Percentiles rank a stretch among this genome's conserved stretches.
Conservation (phyloP, 2,329 filamentous ascomycete species). For the Aspergillus phoenicis region DNA sequence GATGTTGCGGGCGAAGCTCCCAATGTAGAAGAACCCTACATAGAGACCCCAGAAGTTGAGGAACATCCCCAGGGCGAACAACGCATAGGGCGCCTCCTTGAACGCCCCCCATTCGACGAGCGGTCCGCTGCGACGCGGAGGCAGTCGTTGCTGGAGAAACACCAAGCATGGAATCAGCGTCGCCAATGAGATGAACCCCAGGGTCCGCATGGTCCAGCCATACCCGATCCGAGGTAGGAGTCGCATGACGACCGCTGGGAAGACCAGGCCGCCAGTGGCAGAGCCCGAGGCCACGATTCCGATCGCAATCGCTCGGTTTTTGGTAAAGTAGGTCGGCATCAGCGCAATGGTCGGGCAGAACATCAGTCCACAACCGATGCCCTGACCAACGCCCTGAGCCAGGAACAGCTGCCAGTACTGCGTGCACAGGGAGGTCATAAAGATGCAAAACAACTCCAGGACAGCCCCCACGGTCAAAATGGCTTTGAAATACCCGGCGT, state of each 20-base stretch:
- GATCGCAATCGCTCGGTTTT: conserved; percentile 62
- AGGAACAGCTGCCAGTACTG: conserved; percentile 55
- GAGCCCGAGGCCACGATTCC: conserved; percentile 63
- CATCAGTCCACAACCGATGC: conserved; percentile 58
- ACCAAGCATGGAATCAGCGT: conserved; percentile 45
- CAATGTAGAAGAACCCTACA: conserved; percentile 55
- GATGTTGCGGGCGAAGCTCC: conserved; percentile 43
- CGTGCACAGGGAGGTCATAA: conserved; percentile 53
- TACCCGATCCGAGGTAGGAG: conserved; percentile 64
- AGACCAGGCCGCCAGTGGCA: conserved; percentile 64
- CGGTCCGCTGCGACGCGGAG: conserved; percentile 53
- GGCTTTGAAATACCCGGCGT: conserved; percentile 55
- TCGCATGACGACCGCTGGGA: conserved; percentile 60
- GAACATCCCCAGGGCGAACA: conserved; percentile 47
- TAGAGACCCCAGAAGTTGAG: conserved; percentile 57
- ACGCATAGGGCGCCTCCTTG: conserved; percentile 52
- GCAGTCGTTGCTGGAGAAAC: conserved; percentile 54
- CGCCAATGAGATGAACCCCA: conserved; percentile 62
- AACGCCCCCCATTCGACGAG: conserved; percentile 57
- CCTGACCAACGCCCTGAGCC: conserved; percentile 59
- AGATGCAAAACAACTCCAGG: conserved; percentile 51
- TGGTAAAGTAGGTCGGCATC: conserved; percentile 63
- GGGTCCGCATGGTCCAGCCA: conserved; percentile 64
- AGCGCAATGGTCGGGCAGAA: conserved; percentile 59
- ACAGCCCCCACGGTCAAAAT: conserved; percentile 47